Conservation (phyloP, 2,329 filamentous ascomycete species). For the Sphaerulina vaccinii region DNA sequence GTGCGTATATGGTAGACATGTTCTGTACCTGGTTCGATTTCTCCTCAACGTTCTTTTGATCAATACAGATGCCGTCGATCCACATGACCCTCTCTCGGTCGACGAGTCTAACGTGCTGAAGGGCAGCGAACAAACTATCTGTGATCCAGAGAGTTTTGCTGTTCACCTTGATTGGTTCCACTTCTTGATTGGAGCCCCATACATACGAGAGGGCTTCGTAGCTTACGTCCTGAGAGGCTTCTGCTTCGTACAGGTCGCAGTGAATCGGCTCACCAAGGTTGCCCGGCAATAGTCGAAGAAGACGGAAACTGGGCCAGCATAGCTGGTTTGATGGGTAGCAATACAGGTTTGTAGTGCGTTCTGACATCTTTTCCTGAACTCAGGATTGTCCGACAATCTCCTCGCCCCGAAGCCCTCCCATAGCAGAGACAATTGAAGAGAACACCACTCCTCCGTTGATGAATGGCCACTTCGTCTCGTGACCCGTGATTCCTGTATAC, state of each 20-base stretch:
- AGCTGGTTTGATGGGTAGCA: neutral
- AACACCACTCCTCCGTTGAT: no score
- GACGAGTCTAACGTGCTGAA: neutral
- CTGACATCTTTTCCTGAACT: no score
- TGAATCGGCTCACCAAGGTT: neutral
- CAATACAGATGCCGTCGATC: slow-evolving; percentile 15
- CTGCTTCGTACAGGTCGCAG: neutral
- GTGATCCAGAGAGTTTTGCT: slow-evolving; percentile 1
- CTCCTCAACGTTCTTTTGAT: slow-evolving; percentile 6
- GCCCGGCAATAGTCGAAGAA: neutral
- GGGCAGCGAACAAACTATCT: slow-evolving; percentile 1
- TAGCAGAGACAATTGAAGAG: no score
- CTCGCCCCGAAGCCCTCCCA: no score
- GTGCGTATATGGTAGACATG: slow-evolving; percentile 6
- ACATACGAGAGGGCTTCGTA: slow-evolving; percentile 15
- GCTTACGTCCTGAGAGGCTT: neutral
- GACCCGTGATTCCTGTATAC: no score
- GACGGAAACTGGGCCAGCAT: neutral
- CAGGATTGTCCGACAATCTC: no score
- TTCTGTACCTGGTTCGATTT: slow-evolving; percentile 3
- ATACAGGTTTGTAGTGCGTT: neutral
- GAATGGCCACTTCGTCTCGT: no score
- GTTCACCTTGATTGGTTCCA: neutral
- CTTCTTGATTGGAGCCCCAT: slow-evolving; percentile 6
- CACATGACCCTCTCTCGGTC: slow-evolving; percentile 1